These are phyloP conservation scores for Drechslerella dactyloides DNA, from an alignment of 2,329 filamentous ascomycete genomes.

Conservation along the genomic window DNA sequence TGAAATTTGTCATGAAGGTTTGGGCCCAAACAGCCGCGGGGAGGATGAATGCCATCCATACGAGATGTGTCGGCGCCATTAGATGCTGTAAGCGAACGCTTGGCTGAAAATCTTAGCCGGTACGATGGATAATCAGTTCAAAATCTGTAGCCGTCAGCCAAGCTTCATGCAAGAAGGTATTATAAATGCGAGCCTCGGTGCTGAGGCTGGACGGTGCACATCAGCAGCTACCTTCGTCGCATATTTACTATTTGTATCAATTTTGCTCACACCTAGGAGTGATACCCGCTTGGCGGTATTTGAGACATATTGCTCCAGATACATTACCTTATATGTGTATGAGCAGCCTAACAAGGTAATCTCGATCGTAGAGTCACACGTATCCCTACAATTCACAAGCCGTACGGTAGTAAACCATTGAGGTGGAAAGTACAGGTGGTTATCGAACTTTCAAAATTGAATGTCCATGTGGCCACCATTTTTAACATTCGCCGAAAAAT, in stretches of 20 bases:
- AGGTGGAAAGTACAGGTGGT: too few species aligned
- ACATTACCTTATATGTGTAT: constrained; percentile 22
- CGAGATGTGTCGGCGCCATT: neutral
- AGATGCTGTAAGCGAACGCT: neutral
- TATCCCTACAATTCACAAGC: too few species aligned
- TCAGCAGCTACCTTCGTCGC: too few species aligned
- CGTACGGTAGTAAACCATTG: too few species aligned
- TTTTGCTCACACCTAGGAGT: constrained; percentile 24
- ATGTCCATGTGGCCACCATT: neutral
- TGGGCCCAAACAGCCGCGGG: neutral
- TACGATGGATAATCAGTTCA: neutral
- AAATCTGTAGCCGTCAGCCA: constrained; percentile 6
- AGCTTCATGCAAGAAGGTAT: too few species aligned
- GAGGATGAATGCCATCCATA: neutral
- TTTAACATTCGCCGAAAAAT: neutral
- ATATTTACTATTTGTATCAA: constrained; percentile 31
- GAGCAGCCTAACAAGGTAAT: constrained; percentile 1
- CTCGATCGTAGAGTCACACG: constrained; percentile 6
- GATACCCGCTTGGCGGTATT: constrained; percentile 24
- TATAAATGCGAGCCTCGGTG: too few species aligned
- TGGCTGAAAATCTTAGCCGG: neutral
- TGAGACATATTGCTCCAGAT: constrained; percentile 49
- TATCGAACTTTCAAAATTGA: too few species aligned
- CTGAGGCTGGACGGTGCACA: too few species aligned
- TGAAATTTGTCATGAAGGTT: constrained; percentile 9